phyloP scores from a whole-genome alignment of 164 flowering plant genomes.

The Nelumbo lutea region DNA sequence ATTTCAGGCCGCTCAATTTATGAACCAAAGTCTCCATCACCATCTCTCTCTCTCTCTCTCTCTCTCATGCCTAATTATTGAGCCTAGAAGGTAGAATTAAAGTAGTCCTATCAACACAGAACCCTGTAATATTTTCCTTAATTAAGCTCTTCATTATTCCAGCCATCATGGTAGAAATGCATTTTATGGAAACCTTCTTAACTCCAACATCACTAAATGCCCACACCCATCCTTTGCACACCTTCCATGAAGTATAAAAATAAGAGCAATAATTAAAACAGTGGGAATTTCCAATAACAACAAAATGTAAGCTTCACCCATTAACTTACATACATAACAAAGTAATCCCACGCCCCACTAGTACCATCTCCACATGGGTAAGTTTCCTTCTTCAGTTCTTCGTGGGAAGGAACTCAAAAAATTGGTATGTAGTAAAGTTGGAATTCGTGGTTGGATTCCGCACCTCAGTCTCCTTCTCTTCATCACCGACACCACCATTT shows the following conservation, averaged over 20 bases:
- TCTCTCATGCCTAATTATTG: conserved; percentile 13
- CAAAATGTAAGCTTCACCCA: conserved; percentile 10
- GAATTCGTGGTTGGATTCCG: conserved; percentile 11
- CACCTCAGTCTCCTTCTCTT: conserved; percentile 14
- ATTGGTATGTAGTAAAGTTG: conserved; percentile 35
- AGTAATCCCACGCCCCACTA: background rate
- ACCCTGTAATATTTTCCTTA: conserved; percentile 8
- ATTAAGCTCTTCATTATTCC: conserved; percentile 10
- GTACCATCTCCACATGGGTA: conserved; percentile 1
- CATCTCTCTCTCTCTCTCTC: conserved; percentile 7
- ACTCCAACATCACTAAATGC: conserved; percentile 11
- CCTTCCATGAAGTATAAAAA: conserved; percentile 22
- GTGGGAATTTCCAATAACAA: conserved; percentile 26
- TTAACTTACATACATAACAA: conserved; percentile 7
- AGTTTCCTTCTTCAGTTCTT: conserved; percentile 36
- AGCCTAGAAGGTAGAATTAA: conserved; percentile 7
- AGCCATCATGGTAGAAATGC: conserved; percentile 35
- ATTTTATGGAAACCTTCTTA: conserved; percentile 26
- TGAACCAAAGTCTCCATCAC: conserved; percentile 4
- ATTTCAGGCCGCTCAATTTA: conserved; percentile 10
- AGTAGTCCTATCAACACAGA: conserved; percentile 11
- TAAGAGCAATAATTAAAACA: conserved; percentile 16
- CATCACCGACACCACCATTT: background rate
- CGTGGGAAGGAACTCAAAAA: conserved; percentile 64
- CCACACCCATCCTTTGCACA: conserved; percentile 6